Conservation (phyloP, 2,329 filamentous ascomycete species). For the Aspergillus latus region DNA sequence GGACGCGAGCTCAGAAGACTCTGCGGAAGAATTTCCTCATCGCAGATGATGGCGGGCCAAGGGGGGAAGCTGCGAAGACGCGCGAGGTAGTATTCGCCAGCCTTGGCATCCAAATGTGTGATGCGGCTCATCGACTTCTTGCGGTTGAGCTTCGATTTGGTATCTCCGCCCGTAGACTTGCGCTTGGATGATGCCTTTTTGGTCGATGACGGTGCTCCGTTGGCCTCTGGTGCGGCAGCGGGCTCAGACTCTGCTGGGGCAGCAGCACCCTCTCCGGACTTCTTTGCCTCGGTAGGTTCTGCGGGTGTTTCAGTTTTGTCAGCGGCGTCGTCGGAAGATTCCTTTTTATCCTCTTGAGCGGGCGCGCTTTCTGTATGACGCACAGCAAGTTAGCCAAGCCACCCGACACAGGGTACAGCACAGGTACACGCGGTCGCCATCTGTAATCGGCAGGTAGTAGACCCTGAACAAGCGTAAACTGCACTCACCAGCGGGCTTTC, state of each 20-base stretch:
- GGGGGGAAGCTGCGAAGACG: conserved; percentile 92
- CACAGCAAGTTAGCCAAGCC: conserved; percentile 16
- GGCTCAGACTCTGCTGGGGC: conserved; percentile 27
- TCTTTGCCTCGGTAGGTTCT: conserved; percentile 28
- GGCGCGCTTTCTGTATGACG: conserved; percentile 21
- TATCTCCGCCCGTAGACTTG: conserved; percentile 67
- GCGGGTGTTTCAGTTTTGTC: conserved; percentile 29
- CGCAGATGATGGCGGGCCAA: conserved; percentile 92
- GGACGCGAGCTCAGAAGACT: conserved; percentile 75
- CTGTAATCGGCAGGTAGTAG: background rate
- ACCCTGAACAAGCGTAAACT: background rate
- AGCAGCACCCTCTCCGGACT: conserved; percentile 22
- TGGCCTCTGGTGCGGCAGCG: conserved; percentile 36
- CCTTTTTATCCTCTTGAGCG: conserved; percentile 30
- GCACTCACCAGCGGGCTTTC: conserved; percentile 34
- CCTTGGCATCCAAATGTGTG: conserved; percentile 74
- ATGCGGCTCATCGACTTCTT: conserved; percentile 76
- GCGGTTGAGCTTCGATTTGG: conserved; percentile 76
- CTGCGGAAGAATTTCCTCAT: conserved; percentile 88
- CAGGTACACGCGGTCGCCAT: conserved; percentile 12
- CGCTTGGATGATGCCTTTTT: conserved; percentile 58
- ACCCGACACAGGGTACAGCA: conserved; percentile 3
- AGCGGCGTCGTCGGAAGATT: conserved; percentile 27
- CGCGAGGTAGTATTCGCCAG: conserved; percentile 88
- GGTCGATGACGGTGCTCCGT: conserved; percentile 51